These are phyloP conservation scores for Debaryomyces prosopidis DNA, from an alignment of 805 yeast species.

Conservation along the genomic window DNA sequence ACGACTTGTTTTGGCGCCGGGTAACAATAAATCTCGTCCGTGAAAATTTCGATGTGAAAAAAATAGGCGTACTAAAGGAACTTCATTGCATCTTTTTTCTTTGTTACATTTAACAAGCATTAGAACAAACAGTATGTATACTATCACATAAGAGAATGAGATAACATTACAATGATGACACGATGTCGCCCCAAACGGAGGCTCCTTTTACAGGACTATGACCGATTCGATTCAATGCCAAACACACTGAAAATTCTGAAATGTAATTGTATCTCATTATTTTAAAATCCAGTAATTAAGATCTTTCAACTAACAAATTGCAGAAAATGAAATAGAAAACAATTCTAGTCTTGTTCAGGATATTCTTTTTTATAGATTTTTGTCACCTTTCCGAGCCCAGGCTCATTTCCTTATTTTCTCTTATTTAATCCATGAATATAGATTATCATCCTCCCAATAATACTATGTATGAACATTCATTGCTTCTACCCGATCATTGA, in stretches of 20 bases:
- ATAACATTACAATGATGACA: constrained; percentile 51
- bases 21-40: not conserved
- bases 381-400: not conserved
- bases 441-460: not conserved
- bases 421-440: not conserved
- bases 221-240: constrained; percentile 69
- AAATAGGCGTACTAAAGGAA: not conserved
- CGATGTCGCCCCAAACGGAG: constrained; percentile 79
- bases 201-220: constrained; percentile 57
- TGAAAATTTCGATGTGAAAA: not conserved
- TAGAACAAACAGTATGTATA: not conserved
- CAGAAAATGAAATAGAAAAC: too few relatives aligned
- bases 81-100: not conserved
- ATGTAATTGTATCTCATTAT: not conserved
- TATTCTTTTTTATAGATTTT: not conserved
- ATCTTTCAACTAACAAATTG: too few relatives aligned
- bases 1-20: not conserved
- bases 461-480: not conserved
- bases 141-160: not conserved
- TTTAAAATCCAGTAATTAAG: too few relatives aligned
- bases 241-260: constrained; percentile 71
- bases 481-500: too few relatives aligned
- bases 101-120: too few relatives aligned
- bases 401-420: not conserved
- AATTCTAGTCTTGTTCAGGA: not conserved